These are phyloP conservation scores for Sicyos edulis DNA, from an alignment of 306 rosid genomes.

Conservation along the genomic window DNA sequence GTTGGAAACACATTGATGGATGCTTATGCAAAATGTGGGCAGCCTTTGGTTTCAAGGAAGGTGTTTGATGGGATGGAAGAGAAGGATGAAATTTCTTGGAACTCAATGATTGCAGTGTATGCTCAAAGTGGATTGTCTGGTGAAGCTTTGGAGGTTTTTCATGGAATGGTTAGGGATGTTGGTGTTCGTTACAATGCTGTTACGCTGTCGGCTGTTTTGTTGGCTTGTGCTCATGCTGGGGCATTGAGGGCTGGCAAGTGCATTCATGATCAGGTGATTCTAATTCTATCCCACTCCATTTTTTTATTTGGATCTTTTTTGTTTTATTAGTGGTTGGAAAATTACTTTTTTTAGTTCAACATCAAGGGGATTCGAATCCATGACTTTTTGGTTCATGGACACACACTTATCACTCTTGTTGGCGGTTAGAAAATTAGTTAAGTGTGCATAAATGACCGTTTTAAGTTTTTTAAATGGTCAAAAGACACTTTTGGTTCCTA, in stretches of 20 bases:
- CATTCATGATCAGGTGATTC: slow-evolving; percentile 64
- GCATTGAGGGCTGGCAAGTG: slow-evolving; percentile 68
- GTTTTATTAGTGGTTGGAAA: too few relatives aligned
- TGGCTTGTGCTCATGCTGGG: slow-evolving; percentile 71
- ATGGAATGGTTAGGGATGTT: slow-evolving; percentile 40
- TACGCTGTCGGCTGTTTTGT: slow-evolving; percentile 58
- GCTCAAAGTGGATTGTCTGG: slow-evolving; percentile 64
- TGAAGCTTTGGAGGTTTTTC: slow-evolving; percentile 58
- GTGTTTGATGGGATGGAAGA: slow-evolving; percentile 67
- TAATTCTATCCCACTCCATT: neutral
- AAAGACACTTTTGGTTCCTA: too few relatives aligned
- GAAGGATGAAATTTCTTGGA: slow-evolving; percentile 76
- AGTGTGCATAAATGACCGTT: too few relatives aligned
- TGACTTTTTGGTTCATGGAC: too few relatives aligned
- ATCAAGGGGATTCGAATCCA: too few relatives aligned
- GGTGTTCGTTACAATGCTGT: slow-evolving; percentile 40
- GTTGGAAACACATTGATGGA: slow-evolving; percentile 83
- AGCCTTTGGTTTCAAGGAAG: slow-evolving; percentile 43
- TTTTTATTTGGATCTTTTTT: too few relatives aligned
- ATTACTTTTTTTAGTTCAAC: too few relatives aligned
- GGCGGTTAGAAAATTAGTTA: too few relatives aligned
- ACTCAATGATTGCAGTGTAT: slow-evolving; percentile 67
- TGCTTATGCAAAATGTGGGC: slow-evolving; percentile 78
- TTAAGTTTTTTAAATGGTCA: too few relatives aligned
- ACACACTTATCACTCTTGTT: too few relatives aligned